Evolutionary conservation across 2,329 filamentous ascomycete genomes (phyloP), one percentile per base, ranked within the genome.

Genomic region (Colletotrichum sp.): DNA sequence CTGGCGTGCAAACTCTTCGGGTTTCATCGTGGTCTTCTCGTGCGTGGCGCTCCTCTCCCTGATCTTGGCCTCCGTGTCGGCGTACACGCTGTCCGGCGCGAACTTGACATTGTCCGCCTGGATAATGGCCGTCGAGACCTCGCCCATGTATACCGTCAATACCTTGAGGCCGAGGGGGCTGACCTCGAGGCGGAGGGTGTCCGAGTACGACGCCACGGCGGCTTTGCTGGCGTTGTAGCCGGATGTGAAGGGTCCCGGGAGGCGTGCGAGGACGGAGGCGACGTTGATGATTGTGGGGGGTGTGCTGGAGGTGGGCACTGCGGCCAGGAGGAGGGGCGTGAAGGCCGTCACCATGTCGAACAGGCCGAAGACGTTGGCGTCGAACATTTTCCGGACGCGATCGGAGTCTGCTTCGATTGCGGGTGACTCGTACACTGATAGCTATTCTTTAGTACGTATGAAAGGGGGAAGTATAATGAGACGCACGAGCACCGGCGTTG

Each of bases 161-260:
- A 86, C 78, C 59, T 83, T 84, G 67, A 87, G 83, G 0, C 85
- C 85, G 4, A 87, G 77, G 1, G 82, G 77, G 1, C 80, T 75
- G 0, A 86, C 68, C 48, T 87, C 86, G n/a, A 81, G 70, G 0
- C 82, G 77, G 2, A 87, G 75, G 2, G 79, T 81, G 4, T 84
- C 83, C 0, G 84, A 84, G 66, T 86, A 85, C 0, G 85, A 83
- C 0, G 81, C 81, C 1, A 88, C 78, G 0, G 87, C 86, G 1
- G 83, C 85, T 73, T 89, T 89, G 69, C 82, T 84, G 8, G 85
- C 83, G 66, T 85, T 86, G 79, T 88, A 89, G 24, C 82, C 78
- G 9, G 82, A 82, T 6, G 83, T 79, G 74, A 86, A 87, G 9
- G 83, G 83, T 4, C 82, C 78, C 1, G 81, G 79, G 38, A 82